A percentile compares a stretch with the other conserved stretches of the same genome.
phyloP scores from a whole-genome alignment of 2,329 filamentous ascomycete genomes.

The Chalaropsis ovoidea region DNA sequence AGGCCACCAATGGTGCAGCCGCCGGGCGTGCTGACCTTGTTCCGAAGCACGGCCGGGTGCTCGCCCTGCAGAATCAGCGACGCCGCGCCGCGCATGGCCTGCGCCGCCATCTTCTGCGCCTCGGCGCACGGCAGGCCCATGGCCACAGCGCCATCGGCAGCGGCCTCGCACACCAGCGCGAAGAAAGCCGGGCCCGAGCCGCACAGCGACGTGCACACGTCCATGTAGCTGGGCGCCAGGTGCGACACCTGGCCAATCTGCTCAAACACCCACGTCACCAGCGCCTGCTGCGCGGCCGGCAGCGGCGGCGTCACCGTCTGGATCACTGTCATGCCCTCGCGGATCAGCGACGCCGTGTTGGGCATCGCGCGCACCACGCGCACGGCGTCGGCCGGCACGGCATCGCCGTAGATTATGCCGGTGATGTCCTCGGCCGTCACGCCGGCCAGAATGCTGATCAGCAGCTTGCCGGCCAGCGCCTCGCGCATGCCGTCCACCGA shows the following conservation, averaged over 20 bases:
- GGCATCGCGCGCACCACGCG: conserved; percentile 71
- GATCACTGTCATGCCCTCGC: conserved; percentile 76
- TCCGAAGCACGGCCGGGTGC: conserved; percentile 62
- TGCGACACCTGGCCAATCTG: conserved; percentile 61
- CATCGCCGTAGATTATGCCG: conserved; percentile 48
- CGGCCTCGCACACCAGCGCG: conserved; percentile 62
- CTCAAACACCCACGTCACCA: conserved; percentile 68
- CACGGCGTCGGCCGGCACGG: conserved; percentile 40
- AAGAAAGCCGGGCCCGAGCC: conserved; percentile 69
- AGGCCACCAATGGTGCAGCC: conserved; percentile 69
- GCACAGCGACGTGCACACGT: conserved; percentile 62
- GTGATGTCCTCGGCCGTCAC: conserved; percentile 61
- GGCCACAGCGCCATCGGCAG: conserved; percentile 66
- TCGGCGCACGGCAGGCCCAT: conserved; percentile 66
- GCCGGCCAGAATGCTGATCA: conserved; percentile 74
- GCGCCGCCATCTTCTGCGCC: conserved; percentile 66
- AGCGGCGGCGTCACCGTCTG: conserved; percentile 52
- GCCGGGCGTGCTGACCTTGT: conserved; percentile 67
- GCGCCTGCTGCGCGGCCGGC: conserved; percentile 40
- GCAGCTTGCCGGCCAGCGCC: conserved; percentile 66
- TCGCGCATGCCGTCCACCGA: conserved; percentile 56
- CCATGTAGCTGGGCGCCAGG: conserved; percentile 58
- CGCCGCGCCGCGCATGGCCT: conserved; percentile 66
- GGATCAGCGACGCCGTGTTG: conserved; percentile 68
- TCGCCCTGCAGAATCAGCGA: conserved; percentile 59